Percentiles rank a stretch among this genome's conserved stretches.
phyloP scores from a whole-genome alignment of 768 basidiomycete species.

The Hydnomerulius pinastri region DNA sequence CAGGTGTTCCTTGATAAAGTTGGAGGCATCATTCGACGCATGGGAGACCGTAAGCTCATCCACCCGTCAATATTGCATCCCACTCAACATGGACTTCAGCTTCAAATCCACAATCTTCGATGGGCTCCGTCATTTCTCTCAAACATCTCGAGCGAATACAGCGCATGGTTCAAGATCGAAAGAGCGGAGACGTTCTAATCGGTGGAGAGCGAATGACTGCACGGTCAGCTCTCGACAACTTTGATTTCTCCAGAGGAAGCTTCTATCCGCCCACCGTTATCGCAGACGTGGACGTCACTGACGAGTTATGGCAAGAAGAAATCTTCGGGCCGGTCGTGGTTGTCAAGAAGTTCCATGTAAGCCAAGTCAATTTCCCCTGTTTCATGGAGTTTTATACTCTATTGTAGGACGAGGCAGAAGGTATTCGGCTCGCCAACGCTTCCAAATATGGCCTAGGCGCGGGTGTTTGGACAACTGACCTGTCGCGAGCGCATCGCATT shows the following conservation, averaged over 20 bases:
- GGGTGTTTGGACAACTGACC: conserved; percentile 75
- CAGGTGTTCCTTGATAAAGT: conserved; percentile 61
- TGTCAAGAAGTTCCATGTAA: conserved; percentile 53
- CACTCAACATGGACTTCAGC: conserved; percentile 42
- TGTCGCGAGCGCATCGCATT: conserved; percentile 76
- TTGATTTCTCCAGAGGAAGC: conserved; percentile 67
- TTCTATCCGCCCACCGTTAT: conserved; percentile 86
- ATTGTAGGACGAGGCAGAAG: conserved; percentile 61
- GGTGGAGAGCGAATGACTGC: conserved; percentile 72
- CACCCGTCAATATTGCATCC: neutral
- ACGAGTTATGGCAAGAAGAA: conserved; percentile 80
- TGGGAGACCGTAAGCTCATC: conserved; percentile 70
- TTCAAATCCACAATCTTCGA: conserved; percentile 64
- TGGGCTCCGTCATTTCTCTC: conserved; percentile 79
- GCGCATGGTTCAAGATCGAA: conserved; percentile 49
- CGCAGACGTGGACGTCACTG: conserved; percentile 51
- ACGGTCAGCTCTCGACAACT: conserved; percentile 64
- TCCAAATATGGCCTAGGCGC: conserved; percentile 82
- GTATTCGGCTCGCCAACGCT: conserved; percentile 67
- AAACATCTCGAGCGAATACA: conserved; percentile 68
- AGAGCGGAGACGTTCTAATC: conserved; percentile 49
- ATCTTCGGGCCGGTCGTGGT: conserved; percentile 87
- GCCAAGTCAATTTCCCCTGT: conserved; percentile 23
- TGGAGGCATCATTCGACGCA: conserved; percentile 59
- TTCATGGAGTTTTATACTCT: neutral